Evolutionary conservation across 2,329 filamentous ascomycete genomes (phyloP).

Genomic region (Ascocoryne sarcoides): DNA sequence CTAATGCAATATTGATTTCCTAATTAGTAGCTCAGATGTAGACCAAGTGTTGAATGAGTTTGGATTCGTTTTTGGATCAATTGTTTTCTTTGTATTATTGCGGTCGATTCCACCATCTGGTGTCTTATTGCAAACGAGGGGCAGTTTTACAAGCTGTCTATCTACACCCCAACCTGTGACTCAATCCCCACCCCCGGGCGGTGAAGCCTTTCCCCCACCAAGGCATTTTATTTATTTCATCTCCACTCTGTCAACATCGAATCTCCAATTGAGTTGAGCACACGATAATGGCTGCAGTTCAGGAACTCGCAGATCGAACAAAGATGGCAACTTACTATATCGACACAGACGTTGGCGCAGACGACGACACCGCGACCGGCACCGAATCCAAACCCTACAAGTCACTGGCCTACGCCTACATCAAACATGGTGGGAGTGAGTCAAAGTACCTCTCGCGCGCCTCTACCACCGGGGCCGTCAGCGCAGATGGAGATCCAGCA

Average conservation of each 20-base stretch:
- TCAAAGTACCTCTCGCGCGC: slow-evolving; percentile 61
- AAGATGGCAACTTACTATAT: slow-evolving; percentile 55
- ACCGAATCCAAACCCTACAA: slow-evolving; percentile 72
- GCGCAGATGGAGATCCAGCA: slow-evolving; percentile 53
- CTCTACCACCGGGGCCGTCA: slow-evolving; percentile 51
- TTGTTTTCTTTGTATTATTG: too few species aligned
- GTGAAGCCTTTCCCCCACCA: slow-evolving; percentile 8
- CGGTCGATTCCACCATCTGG: too few species aligned
- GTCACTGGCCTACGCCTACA: slow-evolving; percentile 67
- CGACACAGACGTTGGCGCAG: slow-evolving; percentile 70
- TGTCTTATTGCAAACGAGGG: neutral
- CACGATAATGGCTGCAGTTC: slow-evolving; percentile 27
- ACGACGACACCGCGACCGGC: slow-evolving; percentile 58
- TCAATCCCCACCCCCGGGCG: slow-evolving; percentile 10
- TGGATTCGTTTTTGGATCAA: neutral
- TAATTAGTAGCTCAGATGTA: too few species aligned
- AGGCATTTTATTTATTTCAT: too few species aligned
- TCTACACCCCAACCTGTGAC: slow-evolving; percentile 5
- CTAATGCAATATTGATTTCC: too few species aligned
- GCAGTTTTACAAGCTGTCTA: neutral
- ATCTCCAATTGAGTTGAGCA: too few species aligned
- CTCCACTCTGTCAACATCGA: too few species aligned
- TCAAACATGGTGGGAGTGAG: slow-evolving; percentile 45
- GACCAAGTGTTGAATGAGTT: neutral
- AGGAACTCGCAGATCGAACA: slow-evolving; percentile 43